Evolutionary conservation across 306 rosid genomes (phyloP), one percentile per base, ranked within the genome.

Genomic region (Quercus engelmannii): DNA sequence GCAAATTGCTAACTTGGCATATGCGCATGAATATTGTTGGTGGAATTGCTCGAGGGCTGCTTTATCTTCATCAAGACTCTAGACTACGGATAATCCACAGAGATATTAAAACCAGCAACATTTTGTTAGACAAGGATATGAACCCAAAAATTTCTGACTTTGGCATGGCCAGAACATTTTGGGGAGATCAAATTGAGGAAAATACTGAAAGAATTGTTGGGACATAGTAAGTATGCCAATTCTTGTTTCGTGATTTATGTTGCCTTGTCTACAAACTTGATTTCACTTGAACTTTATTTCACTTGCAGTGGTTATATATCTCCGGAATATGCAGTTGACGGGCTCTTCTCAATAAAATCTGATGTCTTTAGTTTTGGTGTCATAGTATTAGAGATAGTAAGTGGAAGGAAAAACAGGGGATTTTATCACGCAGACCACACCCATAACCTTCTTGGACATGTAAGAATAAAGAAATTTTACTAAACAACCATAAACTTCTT

Each of bases 91-190:
- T 83, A 4, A 79, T 83, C 35, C 82, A 82, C 2, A 55, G 85
- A 28, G 93, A 89, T 79, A 80, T 89, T 20, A 89, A 89, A 80
- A 74, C 87, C 3, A 87, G 89, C 58, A 89, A 87, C 30, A 80
- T 85, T 67, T 85, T 89, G 74, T 86, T 85, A 13, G 91, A 83
- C 25, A 8, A 78, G 31, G 86, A 88, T 14, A 78, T 88, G 90
- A 83, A 86, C 67, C 86, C 90, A 4, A 90, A 88, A 75, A 90
- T 90, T 74, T 88, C 90, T 19, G 92, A 90, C 74, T 90, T 88
- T 54, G 94, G 90, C 10, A 58, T 87, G 46, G 90, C 94, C 21
- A 83, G 85, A 79, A 55, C 84, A 4, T 80, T 86, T 63, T 83
- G 83, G 51, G 92, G 86, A 52, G 87, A 85, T 76, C 88, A 85